Percentiles rank a stretch among this genome's conserved stretches.
phyloP scores from a whole-genome alignment of 1,284 basidiomycete species.

The Testicularia cyperi region DNA sequence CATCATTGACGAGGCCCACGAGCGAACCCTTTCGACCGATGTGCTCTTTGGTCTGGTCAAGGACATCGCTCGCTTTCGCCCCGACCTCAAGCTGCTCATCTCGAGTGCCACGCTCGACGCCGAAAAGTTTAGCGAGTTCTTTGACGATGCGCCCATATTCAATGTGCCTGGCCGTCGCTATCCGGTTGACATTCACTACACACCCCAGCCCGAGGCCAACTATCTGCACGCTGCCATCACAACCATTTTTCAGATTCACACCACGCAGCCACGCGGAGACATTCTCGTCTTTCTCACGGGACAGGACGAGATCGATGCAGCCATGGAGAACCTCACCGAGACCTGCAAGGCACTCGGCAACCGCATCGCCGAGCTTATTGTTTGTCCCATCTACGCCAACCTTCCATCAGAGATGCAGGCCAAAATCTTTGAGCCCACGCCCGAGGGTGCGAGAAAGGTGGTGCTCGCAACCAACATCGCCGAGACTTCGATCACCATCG shows the following conservation, averaged over 20 bases:
- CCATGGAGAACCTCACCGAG: slow-evolving; percentile 86
- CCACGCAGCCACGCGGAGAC: slow-evolving; percentile 96
- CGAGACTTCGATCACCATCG: slow-evolving; percentile 59
- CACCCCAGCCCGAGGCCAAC: slow-evolving; percentile 65
- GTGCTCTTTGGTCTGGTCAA: slow-evolving; percentile 59
- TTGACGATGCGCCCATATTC: slow-evolving; percentile 59
- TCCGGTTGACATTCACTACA: slow-evolving; percentile 95
- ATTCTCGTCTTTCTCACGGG: slow-evolving; percentile 97
- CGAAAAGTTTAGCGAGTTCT: slow-evolving; percentile 58
- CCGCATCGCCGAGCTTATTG: slow-evolving; percentile 89
- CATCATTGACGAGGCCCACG: slow-evolving; percentile 60
- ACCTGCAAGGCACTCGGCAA: slow-evolving; percentile 91
- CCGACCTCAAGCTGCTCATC: slow-evolving; percentile 57
- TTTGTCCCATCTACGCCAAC: slow-evolving; percentile 98
- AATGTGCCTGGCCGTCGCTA: slow-evolving; percentile 90
- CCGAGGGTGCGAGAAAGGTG: slow-evolving; percentile 85
- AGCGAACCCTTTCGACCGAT: slow-evolving; percentile 57
- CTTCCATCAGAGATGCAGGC: slow-evolving; percentile 98
- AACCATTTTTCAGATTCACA: slow-evolving; percentile 98
- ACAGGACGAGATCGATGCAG: slow-evolving; percentile 98
- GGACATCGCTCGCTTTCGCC: slow-evolving; percentile 56
- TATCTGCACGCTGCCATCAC: slow-evolving; percentile 98
- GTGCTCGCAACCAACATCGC: slow-evolving; percentile 98
- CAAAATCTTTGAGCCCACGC: slow-evolving; percentile 98
- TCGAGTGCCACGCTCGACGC: slow-evolving; percentile 58